phyloP scores from a whole-genome alignment of 495 filamentous ascomycete species.

The Podospora sp. region DNA sequence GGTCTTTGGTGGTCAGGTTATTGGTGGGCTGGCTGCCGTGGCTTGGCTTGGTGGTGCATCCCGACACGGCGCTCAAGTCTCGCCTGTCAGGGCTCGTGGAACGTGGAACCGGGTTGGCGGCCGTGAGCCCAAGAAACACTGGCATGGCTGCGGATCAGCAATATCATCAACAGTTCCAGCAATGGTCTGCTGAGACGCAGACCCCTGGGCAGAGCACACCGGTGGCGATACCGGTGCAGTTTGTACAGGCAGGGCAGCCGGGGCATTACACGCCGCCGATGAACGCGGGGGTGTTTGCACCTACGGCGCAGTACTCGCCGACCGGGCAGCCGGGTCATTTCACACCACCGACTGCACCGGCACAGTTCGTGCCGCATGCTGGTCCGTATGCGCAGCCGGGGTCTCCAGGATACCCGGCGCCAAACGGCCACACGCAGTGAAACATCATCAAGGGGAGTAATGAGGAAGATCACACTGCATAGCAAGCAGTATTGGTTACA shows the following conservation, averaged over 20 bases:
- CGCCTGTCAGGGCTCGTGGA: conserved; percentile 16
- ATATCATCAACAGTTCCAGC: background rate
- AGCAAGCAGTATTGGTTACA: background rate
- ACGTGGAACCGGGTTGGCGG: conserved; percentile 28
- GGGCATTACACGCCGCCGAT: background rate
- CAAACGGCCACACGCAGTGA: background rate
- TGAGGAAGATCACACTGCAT: background rate
- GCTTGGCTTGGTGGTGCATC: conserved; percentile 33
- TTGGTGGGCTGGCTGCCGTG: conserved; percentile 30
- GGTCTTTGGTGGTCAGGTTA: conserved; percentile 24
- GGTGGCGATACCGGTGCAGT: background rate
- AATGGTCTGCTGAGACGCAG: background rate
- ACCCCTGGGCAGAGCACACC: background rate
- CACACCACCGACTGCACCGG: background rate
- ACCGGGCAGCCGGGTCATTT: background rate
- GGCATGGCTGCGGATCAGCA: background rate
- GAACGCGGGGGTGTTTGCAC: background rate
- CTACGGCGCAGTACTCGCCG: background rate
- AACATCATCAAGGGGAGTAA: background rate
- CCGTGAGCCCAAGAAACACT: conserved; percentile 6
- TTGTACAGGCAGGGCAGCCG: background rate
- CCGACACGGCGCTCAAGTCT: conserved; percentile 12
- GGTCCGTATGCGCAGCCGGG: background rate
- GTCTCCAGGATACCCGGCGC: background rate
- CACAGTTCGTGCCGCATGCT: too few species aligned